Conservation (phyloP, 805 yeast genomes). For the Clavispora fructus region DNA sequence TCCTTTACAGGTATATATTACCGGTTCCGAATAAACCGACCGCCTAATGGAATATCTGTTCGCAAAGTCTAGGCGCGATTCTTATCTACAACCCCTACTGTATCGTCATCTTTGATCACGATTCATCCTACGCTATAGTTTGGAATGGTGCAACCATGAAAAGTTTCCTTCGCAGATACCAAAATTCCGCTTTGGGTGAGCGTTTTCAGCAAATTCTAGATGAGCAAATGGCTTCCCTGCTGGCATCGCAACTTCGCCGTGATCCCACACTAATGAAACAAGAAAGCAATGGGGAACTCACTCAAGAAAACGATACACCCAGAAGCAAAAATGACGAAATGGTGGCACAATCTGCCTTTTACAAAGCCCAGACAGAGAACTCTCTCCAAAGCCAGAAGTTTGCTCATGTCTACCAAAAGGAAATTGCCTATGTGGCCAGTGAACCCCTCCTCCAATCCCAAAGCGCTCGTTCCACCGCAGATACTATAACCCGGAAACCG, state of each 20-base stretch:
- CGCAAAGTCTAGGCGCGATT: too few species aligned
- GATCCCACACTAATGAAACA: constrained; percentile 17
- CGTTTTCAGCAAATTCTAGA: constrained; percentile 32
- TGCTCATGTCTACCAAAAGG: constrained; percentile 10
- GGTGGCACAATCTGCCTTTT: background rate
- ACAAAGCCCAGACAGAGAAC: background rate
- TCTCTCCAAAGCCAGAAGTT: constrained; percentile 3
- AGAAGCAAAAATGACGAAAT: background rate
- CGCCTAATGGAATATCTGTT: too few species aligned
- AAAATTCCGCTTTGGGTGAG: constrained; percentile 21
- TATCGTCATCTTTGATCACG: too few species aligned
- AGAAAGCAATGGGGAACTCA: constrained; percentile 4
- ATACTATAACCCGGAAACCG: constrained; percentile 1
- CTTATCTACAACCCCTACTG: background rate
- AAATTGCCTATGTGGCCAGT: constrained; percentile 23
- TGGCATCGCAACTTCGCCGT: constrained; percentile 12
- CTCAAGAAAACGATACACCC: background rate
- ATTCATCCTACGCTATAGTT: too few species aligned
- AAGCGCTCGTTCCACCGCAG: constrained; percentile 3
- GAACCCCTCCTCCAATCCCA: constrained; percentile 15
- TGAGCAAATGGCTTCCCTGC: constrained; percentile 16
- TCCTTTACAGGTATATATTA: too few species aligned
- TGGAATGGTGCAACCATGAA: constrained; percentile 1
- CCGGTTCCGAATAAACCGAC: too few species aligned
- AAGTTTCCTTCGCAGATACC: constrained; percentile 1